Percentiles rank a stretch among this genome's conserved stretches.
Conservation (phyloP, 306 rosid species). For the Dryas drummondii region DNA sequence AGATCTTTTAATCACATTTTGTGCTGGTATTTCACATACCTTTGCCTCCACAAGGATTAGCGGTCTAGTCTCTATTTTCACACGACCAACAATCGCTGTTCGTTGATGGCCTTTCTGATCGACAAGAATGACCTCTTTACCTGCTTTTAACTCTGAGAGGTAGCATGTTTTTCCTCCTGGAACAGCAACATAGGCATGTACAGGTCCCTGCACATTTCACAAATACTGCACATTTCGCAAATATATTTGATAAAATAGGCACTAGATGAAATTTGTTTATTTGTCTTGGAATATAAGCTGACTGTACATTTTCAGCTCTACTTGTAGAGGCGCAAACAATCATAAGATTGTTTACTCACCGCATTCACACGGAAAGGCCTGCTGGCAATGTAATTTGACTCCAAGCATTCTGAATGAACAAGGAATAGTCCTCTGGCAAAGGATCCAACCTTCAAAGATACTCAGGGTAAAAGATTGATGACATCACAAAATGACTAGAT, state of each 20-base stretch:
- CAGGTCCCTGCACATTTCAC: constrained; percentile 59
- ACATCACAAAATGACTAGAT: constrained; percentile 10
- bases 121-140: constrained; percentile 79
- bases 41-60: constrained; percentile 85
- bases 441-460: constrained; percentile 69
- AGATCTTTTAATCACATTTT: neutral
- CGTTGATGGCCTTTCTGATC: constrained; percentile 76
- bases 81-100: constrained; percentile 75
- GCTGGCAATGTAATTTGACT: constrained; percentile 87
- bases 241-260: constrained; percentile 1
- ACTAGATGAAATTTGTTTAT: neutral
- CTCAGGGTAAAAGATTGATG: constrained; percentile 9
- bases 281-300: neutral
- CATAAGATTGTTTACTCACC: constrained; percentile 42
- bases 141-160: constrained; percentile 79
- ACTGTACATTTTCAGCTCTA: neutral
- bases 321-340: neutral
- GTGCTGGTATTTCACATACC: constrained; percentile 34
- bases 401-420: constrained; percentile 92
- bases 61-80: constrained; percentile 82
- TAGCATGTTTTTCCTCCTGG: constrained; percentile 88
- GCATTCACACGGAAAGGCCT: constrained; percentile 96
- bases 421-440: constrained; percentile 90
- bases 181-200: constrained; percentile 79
- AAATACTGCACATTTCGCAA: constrained; percentile 38